Evolutionary conservation across 2,329 filamentous ascomycete species (phyloP).

Genomic region (Proliferodiscus dingleyae): DNA sequence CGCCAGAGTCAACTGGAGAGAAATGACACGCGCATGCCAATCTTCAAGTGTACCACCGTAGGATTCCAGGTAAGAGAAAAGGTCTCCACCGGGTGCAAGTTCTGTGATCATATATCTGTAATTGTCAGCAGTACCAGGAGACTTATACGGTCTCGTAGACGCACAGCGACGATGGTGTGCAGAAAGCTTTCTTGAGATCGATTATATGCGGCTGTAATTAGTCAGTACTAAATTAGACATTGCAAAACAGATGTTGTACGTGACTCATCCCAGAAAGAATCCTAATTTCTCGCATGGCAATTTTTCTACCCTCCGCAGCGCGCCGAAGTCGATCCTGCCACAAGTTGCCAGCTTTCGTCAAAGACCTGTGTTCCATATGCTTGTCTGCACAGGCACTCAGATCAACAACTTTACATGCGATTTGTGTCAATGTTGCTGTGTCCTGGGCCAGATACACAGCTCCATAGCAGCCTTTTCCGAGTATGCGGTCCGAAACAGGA

Average conservation of each 20-base stretch:
- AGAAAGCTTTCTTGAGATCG: constrained; percentile 46
- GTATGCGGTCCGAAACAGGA: constrained; percentile 41
- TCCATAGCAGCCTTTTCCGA: constrained; percentile 51
- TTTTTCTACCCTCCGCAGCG: constrained; percentile 30
- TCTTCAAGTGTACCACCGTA: constrained; percentile 22
- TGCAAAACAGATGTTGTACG: constrained; percentile 34
- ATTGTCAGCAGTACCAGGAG: constrained; percentile 5
- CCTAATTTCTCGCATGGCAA: constrained; percentile 45
- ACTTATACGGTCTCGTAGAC: constrained; percentile 13
- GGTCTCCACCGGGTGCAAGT: constrained; percentile 44
- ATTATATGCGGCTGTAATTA: constrained; percentile 49
- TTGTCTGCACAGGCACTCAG: constrained; percentile 31
- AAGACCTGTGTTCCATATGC: background rate
- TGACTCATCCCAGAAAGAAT: constrained; percentile 50
- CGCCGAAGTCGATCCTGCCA: constrained; percentile 18
- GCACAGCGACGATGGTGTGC: constrained; percentile 44
- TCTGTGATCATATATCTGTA: constrained; percentile 52
- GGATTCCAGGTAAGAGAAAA: constrained; percentile 28
- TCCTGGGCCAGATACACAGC: constrained; percentile 52
- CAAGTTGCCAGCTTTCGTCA: background rate
- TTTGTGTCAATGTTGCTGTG: constrained; percentile 47
- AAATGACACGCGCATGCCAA: constrained; percentile 24
- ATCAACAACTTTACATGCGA: constrained; percentile 65
- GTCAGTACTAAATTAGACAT: background rate
- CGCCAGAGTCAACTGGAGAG: constrained; percentile 29